These are phyloP conservation scores for Aspergillus pseudonomiae DNA, from an alignment of 2,329 filamentous ascomycete species.

Conservation along the genomic window DNA sequence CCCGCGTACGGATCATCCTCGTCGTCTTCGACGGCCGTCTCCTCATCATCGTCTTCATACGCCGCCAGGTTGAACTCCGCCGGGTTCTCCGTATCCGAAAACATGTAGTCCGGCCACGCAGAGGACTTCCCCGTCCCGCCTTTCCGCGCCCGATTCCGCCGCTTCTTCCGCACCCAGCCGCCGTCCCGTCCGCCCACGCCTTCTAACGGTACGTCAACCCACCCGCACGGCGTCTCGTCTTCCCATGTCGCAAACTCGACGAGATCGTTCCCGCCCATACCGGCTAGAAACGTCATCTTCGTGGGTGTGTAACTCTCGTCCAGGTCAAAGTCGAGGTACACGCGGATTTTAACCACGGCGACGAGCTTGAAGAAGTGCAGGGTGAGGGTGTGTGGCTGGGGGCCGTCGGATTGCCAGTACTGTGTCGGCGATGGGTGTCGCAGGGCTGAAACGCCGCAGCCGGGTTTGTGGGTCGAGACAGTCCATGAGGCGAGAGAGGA, in stretches of 20 bases:
- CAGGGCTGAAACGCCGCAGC: constrained; percentile 63
- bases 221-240: constrained; percentile 78
- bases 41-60: constrained; percentile 28
- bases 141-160: constrained; percentile 17
- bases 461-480: constrained; percentile 64
- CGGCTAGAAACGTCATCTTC: constrained; percentile 84
- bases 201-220: constrained; percentile 80
- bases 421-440: constrained; percentile 58
- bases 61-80: constrained; percentile 8
- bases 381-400: constrained; percentile 65
- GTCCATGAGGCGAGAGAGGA: constrained; percentile 69
- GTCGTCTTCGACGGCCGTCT: constrained; percentile 28
- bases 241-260: constrained; percentile 83
- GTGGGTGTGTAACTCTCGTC: constrained; percentile 98
- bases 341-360: constrained; percentile 53
- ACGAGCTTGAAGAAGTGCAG: constrained; percentile 64
- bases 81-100: constrained; percentile 19
- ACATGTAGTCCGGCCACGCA: constrained; percentile 16
- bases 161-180: constrained; percentile 31
- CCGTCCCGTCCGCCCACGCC: constrained; percentile 58
- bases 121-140: constrained; percentile 21
- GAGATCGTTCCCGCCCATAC: constrained; percentile 88
- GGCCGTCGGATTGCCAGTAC: constrained; percentile 70
- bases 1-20: constrained; percentile 55
- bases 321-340: constrained; percentile 80